These are phyloP conservation scores for Echria macrotheca DNA, from an alignment of 495 filamentous ascomycete species.

Conservation along the genomic window DNA sequence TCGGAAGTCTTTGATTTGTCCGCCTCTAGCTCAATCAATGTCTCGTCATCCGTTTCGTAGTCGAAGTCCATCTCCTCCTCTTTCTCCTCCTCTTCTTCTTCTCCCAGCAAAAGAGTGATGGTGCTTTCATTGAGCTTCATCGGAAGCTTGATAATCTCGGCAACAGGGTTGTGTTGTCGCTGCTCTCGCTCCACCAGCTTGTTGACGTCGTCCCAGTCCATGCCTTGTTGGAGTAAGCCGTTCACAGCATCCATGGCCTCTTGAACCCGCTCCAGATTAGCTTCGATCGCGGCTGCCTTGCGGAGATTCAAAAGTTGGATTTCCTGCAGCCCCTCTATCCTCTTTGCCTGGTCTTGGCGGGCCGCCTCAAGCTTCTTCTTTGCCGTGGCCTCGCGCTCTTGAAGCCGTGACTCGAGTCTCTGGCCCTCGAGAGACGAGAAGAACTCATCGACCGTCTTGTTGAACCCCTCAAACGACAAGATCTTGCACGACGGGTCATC, in stretches of 20 bases:
- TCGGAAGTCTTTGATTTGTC: slow-evolving; percentile 37
- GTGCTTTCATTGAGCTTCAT: slow-evolving; percentile 86
- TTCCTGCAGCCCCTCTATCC: slow-evolving; percentile 73
- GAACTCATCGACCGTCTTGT: slow-evolving; percentile 91
- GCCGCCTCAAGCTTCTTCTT: slow-evolving; percentile 78
- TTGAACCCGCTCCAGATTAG: slow-evolving; percentile 81
- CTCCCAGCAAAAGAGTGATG: slow-evolving; percentile 71
- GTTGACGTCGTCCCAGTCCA: slow-evolving; percentile 94
- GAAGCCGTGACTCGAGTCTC: slow-evolving; percentile 75
- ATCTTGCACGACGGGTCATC: slow-evolving; percentile 57
- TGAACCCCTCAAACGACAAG: slow-evolving; percentile 75
- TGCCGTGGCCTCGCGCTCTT: slow-evolving; percentile 74
- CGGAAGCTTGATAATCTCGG: slow-evolving; percentile 79
- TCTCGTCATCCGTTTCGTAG: slow-evolving; percentile 63
- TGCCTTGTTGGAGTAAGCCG: slow-evolving; percentile 79
- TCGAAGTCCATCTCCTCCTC: slow-evolving; percentile 48
- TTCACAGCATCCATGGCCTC: slow-evolving; percentile 91
- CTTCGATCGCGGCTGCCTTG: slow-evolving; percentile 84
- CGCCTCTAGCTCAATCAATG: slow-evolving; percentile 51
- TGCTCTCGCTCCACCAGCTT: slow-evolving; percentile 84
- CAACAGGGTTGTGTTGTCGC: slow-evolving; percentile 72
- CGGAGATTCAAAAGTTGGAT: slow-evolving; percentile 77
- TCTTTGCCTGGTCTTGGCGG: slow-evolving; percentile 71
- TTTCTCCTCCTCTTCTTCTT: slow-evolving; percentile 52
- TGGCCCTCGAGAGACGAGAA: slow-evolving; percentile 95